Evolutionary conservation across 2,329 filamentous ascomycete species (phyloP), one percentile per base, ranked within the genome.

Genomic region (Aspergillus niger): DNA sequence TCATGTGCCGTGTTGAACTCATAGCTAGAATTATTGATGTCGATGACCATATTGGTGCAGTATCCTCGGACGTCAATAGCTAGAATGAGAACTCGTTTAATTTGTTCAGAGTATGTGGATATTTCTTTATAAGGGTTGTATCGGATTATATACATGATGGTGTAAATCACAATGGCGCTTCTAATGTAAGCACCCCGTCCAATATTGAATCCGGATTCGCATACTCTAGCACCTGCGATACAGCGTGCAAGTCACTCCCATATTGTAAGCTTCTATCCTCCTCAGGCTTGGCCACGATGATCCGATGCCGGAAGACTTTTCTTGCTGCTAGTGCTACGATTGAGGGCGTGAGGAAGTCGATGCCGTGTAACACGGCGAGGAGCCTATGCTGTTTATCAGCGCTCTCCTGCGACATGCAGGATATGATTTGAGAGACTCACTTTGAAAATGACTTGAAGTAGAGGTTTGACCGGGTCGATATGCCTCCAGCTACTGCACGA

Each of bases 231-330:
- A 92, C 67, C 15, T 83, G 81, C 64, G 85, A 82, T 1, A 97
- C 86, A 3, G 90, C 90, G 30, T 84, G 82, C 0, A 89, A 67
- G 56, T 90, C 87, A 74, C 94, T 97, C 0, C 95, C 95, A 87
- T 96, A 99, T 74, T 97, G 91, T 80, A 97, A 84, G 73, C 92
- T 97, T 51, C 92, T 84, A 78, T 98, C 95, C 59, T 87, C 86
- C 63, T 86, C 84, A 1, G 91, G 84, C 1, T 79, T 77, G 0
- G 89, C 86, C 58, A 97, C 84, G 13, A 85, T 77, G 32, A 99
- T 87, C 8, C 92, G 88, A 77, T 99, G 95, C 17, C 90, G 83
- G 72, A 96, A 99, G 24, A 96, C 85, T 78, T 98, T 98, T 62
- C 86, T 86, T 2, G 89, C 88, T 5, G 95, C 95, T 49, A 99